phyloP scores from a whole-genome alignment of 2,329 filamentous ascomycete species.

The Phialophora tarda region DNA sequence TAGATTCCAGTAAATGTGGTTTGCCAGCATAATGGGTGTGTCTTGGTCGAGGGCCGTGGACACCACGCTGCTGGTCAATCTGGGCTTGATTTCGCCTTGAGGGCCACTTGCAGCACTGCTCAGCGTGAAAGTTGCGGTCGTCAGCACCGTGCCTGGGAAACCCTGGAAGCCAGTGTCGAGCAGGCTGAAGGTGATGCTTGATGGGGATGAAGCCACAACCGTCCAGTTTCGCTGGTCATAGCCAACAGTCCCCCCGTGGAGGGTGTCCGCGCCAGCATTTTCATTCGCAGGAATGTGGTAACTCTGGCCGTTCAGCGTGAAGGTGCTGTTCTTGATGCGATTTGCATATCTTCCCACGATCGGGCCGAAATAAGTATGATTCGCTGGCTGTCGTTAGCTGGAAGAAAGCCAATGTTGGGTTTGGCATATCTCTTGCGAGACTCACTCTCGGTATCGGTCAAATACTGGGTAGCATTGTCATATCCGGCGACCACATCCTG shows the following conservation, averaged over 20 bases:
- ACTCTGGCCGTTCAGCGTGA: slow-evolving; percentile 54
- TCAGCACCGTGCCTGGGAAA: slow-evolving; percentile 56
- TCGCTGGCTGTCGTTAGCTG: background rate
- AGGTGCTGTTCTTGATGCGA: slow-evolving; percentile 63
- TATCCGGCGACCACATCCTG: slow-evolving; percentile 60
- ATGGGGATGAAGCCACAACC: slow-evolving; percentile 49
- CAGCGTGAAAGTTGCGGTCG: slow-evolving; percentile 54
- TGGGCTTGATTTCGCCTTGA: slow-evolving; percentile 46
- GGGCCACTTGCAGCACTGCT: slow-evolving; percentile 48
- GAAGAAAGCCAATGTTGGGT: background rate
- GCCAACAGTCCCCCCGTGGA: slow-evolving; percentile 57
- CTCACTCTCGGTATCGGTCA: slow-evolving; percentile 50
- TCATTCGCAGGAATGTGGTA: slow-evolving; percentile 60
- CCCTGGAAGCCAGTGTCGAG: slow-evolving; percentile 51
- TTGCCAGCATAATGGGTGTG: slow-evolving; percentile 58
- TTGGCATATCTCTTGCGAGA: background rate
- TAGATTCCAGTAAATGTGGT: slow-evolving; percentile 60
- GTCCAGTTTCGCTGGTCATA: slow-evolving; percentile 59
- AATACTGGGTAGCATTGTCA: slow-evolving; percentile 53
- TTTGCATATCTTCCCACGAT: slow-evolving; percentile 61
- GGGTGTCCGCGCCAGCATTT: slow-evolving; percentile 56
- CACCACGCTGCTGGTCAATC: slow-evolving; percentile 52
- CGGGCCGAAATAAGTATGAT: slow-evolving; percentile 55
- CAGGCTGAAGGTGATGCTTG: slow-evolving; percentile 55
- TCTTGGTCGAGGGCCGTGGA: slow-evolving; percentile 53